Evolutionary conservation across 176 grass and related monocot genomes (phyloP), one percentile per base, ranked within the genome.

Genomic region (Carex kokanica): DNA sequence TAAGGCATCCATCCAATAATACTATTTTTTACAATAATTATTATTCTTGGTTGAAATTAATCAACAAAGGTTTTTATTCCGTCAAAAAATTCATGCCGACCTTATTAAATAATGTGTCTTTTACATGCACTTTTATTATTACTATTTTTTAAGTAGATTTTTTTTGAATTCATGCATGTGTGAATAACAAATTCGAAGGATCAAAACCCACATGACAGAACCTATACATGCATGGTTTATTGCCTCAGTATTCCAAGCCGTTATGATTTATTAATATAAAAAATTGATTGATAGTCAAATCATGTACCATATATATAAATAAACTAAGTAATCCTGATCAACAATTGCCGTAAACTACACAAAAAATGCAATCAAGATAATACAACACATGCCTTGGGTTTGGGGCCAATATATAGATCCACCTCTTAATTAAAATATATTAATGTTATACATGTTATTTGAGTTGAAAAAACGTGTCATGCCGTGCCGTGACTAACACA

Each of bases 311-410:
- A 59, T n/a, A 59, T 57, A 57, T 57, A 38, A 38, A 74, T 74
- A 74, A 74, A 74, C 41, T 53, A 74, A 53, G 71, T 74, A 52
- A 74, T 74, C 71, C 45, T 53, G 71, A 74, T 27, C 70, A 52
- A 53, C 21, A 53, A 53, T 75, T 16, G 72, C 11, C 2, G 53
- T 75, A 75, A 75, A 75, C 1, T 75, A 75, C 45, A 29, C 3
- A 75, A 53, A 47, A 53, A 54, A 75, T 75, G 45, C 72, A 75
- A 75, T 75, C 72, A 75, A 75, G 72, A 75, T 75, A 52, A 75
- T 17, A 29, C 13, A 75, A 25, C 72, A 4, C 62, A 16, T 65
- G 25, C 4, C 62, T 65, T 65, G 62, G 12, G 62, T 11, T 65
- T 65, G 25, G 62, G 12, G 25, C 12, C 61, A 20, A 59, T n/a